A percentile compares a stretch with the other conserved stretches of the same genome.
These are phyloP conservation scores for Eimeria maxima DNA, from an alignment of 169 alveolate genomes.

Conservation along the genomic window DNA sequence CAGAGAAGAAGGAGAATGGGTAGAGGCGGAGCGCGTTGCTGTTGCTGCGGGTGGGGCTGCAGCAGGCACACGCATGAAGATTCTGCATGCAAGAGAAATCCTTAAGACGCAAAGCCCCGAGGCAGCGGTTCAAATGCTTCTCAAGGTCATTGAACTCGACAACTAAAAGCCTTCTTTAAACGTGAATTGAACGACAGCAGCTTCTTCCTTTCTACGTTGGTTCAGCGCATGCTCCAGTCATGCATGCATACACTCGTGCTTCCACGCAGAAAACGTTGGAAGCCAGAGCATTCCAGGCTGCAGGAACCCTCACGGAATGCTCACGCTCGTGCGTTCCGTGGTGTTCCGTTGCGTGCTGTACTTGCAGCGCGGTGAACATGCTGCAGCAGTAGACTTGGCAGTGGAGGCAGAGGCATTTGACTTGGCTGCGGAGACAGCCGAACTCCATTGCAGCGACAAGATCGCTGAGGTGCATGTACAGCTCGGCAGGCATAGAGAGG, in stretches of 20 bases:
- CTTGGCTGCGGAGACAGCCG: neutral
- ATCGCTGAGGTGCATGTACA: constrained; percentile 14
- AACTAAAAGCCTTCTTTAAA: neutral
- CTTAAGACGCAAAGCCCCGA: neutral
- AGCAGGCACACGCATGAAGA: neutral
- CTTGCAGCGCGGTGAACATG: constrained; percentile 21
- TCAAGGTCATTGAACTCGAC: neutral
- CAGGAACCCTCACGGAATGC: no score
- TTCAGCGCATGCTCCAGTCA: neutral
- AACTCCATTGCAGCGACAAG: neutral
- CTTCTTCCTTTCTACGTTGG: neutral
- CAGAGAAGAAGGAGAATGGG: constrained; percentile 16
- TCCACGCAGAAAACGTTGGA: no score
- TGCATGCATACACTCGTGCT: no score
- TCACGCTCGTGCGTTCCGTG: no score
- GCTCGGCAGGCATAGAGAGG: constrained; percentile 38
- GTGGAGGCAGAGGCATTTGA: neutral
- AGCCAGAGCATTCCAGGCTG: no score
- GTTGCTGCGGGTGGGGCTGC: constrained; percentile 42
- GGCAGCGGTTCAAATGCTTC: constrained; percentile 10
- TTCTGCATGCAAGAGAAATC: neutral
- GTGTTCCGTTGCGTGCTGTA: no score
- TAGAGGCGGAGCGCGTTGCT: constrained; percentile 15
- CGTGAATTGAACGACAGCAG: neutral
- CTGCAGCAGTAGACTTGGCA: constrained; percentile 30